Percentiles rank a stretch among this genome's conserved stretches.
Evolutionary conservation across 345 rosid genomes (phyloP).

Genomic region (Eucalyptus sp.): DNA sequence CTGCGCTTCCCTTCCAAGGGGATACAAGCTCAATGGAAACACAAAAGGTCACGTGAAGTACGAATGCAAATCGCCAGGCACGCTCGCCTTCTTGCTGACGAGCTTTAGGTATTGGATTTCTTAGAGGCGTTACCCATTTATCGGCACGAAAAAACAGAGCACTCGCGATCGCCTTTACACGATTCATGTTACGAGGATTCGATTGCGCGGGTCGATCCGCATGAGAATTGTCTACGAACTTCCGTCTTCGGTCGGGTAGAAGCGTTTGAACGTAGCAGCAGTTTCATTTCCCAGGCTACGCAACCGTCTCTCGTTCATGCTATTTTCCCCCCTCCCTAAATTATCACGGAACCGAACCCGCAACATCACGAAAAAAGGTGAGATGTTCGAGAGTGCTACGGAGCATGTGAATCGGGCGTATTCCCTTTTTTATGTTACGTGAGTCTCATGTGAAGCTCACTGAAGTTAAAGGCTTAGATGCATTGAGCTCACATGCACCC

Average conservation of each 20-base stretch:
- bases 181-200: neutral
- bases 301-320: neutral
- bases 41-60: neutral
- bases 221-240: neutral
- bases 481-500: neutral
- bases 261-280: neutral
- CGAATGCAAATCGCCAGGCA: neutral
- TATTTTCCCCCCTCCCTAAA: neutral
- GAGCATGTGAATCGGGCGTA: neutral
- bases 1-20: neutral
- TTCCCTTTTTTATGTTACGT: fast-evolving
- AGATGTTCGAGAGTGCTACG: neutral
- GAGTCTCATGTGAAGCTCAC: fast-evolving
- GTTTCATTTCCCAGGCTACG: neutral
- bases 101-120: neutral
- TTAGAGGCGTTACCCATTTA: neutral
- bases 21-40: neutral
- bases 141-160: neutral
- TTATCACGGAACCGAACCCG: neutral
- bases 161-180: neutral
- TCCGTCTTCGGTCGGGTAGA: neutral
- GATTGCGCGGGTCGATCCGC: neutral
- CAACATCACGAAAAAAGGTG: neutral
- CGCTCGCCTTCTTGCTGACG: neutral
- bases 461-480: neutral